phyloP scores from a whole-genome alignment of 768 basidiomycete genomes.

The Tubosaeta sp. region DNA sequence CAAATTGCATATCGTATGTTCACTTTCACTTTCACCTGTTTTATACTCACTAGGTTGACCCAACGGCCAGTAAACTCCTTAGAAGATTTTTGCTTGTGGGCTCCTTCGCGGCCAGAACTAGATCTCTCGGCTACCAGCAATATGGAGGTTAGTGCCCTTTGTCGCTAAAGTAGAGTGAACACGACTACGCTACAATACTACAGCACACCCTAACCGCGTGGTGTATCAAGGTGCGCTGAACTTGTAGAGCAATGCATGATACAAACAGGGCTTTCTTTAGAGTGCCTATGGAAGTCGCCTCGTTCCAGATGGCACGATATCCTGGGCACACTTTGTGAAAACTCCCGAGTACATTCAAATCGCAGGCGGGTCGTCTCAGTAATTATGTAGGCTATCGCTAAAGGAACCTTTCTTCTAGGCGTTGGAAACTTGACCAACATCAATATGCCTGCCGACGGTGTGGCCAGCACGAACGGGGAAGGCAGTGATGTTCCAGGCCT shows the following conservation, averaged over 20 bases:
- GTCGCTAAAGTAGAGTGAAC: conserved; percentile 5
- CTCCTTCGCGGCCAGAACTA: conserved; percentile 47
- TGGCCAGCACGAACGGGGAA: conserved; percentile 51
- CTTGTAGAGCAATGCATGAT: not conserved
- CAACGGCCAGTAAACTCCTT: conserved; percentile 48
- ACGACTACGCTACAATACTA: conserved; percentile 12
- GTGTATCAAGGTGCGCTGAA: conserved; percentile 40
- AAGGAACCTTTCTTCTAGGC: conserved; percentile 43
- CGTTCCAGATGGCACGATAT: conserved; percentile 70
- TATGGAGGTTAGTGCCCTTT: conserved; percentile 46
- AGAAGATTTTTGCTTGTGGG: conserved; percentile 52
- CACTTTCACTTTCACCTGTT: not conserved
- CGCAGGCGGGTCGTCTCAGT: conserved; percentile 40
- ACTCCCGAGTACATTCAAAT: conserved; percentile 76
- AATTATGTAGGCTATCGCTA: conserved; percentile 18
- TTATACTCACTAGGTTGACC: not conserved
- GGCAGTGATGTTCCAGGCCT: conserved; percentile 63
- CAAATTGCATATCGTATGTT: conserved; percentile 60
- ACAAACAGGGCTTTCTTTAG: conserved; percentile 27
- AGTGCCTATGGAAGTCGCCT: conserved; percentile 57
- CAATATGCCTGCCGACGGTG: conserved; percentile 58
- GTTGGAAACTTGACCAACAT: conserved; percentile 61
- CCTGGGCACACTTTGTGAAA: conserved; percentile 62
- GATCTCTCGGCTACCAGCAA: conserved; percentile 55
- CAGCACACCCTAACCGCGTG: conserved; percentile 50